Conservation (phyloP, 768 basidiomycete genomes). For the Phanerodontia chrysosporium region DNA sequence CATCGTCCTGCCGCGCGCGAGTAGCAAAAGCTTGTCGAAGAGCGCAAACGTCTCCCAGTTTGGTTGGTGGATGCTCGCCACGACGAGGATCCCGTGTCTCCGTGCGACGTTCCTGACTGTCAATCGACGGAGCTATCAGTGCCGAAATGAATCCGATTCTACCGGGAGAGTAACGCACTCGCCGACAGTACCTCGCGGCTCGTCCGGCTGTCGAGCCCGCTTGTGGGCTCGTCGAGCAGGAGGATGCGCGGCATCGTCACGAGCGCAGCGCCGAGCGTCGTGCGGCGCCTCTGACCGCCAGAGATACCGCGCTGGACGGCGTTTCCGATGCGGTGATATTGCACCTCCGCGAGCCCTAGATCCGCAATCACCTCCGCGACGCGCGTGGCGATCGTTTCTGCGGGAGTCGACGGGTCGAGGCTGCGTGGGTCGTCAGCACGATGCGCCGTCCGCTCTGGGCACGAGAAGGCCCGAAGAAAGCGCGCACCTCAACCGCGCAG, state of each 20-base stretch:
- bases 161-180: slow-evolving; percentile 19
- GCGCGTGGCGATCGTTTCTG: slow-evolving; percentile 31
- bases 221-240: slow-evolving; percentile 61
- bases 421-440: neutral
- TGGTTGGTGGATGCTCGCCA: slow-evolving; percentile 69
- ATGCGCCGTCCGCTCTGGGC: too few relatives aligned
- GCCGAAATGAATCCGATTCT: neutral
- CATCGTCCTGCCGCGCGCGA: slow-evolving; percentile 49
- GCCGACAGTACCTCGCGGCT: slow-evolving; percentile 40
- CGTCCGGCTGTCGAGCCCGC: slow-evolving; percentile 49
- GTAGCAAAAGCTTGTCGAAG: slow-evolving; percentile 56
- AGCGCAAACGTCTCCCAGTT: slow-evolving; percentile 54
- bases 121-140: slow-evolving; percentile 24
- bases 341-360: slow-evolving; percentile 45
- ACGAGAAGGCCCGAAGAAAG: too few relatives aligned
- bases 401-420: slow-evolving; percentile 14
- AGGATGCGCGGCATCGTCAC: slow-evolving; percentile 58
- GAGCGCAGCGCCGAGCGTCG: slow-evolving; percentile 55
- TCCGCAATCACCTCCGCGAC: slow-evolving; percentile 41
- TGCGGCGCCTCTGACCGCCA: slow-evolving; percentile 63
- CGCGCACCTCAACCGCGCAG: slow-evolving; percentile 46
- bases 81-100: slow-evolving; percentile 48
- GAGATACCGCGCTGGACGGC: slow-evolving; percentile 56
- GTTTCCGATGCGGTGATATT: slow-evolving; percentile 52
- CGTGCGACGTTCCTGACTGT: slow-evolving; percentile 37